phyloP scores from a whole-genome alignment of 2,329 filamentous ascomycete genomes.

The Xylariaceae sp. region DNA sequence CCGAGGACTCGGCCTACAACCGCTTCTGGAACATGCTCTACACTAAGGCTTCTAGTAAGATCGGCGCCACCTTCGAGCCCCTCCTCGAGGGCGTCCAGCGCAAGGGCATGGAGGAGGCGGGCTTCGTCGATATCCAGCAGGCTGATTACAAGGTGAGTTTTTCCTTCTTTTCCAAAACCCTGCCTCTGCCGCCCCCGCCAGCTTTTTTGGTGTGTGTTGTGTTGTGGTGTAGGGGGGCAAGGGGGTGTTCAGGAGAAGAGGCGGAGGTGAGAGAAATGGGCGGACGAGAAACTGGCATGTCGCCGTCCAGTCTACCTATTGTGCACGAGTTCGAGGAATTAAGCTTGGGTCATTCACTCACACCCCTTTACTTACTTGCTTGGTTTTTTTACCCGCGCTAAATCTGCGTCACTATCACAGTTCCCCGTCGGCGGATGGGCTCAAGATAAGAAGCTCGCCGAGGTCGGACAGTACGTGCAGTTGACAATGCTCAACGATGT shows the following conservation, averaged over 20 bases:
- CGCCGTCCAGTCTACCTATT: no score
- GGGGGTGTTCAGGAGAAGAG: no score
- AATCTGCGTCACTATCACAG: conserved; percentile 7
- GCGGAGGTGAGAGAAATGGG: no score
- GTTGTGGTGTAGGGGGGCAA: no score
- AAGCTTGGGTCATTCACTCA: no score
- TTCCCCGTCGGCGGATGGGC: conserved; percentile 35
- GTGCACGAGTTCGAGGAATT: no score
- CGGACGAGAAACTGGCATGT: no score
- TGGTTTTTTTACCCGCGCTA: neutral
- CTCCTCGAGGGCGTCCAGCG: conserved; percentile 55
- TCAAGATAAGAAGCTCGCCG: conserved; percentile 30
- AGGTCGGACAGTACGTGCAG: conserved; percentile 34
- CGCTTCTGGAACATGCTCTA: conserved; percentile 35
- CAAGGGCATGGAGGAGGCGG: conserved; percentile 56
- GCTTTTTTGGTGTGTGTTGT: no score
- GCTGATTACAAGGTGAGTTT: conserved; percentile 51
- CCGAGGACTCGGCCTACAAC: conserved; percentile 18
- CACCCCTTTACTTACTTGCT: no score
- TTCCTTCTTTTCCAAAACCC: no score
- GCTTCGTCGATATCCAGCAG: conserved; percentile 60
- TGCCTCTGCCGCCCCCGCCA: no score
- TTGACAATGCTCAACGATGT: conserved; percentile 34
- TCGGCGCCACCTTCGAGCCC: conserved; percentile 49
- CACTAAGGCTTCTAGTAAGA: conserved; percentile 47